Conservation (phyloP, 2,329 filamentous ascomycete species). For the Laburnicola sp. region DNA sequence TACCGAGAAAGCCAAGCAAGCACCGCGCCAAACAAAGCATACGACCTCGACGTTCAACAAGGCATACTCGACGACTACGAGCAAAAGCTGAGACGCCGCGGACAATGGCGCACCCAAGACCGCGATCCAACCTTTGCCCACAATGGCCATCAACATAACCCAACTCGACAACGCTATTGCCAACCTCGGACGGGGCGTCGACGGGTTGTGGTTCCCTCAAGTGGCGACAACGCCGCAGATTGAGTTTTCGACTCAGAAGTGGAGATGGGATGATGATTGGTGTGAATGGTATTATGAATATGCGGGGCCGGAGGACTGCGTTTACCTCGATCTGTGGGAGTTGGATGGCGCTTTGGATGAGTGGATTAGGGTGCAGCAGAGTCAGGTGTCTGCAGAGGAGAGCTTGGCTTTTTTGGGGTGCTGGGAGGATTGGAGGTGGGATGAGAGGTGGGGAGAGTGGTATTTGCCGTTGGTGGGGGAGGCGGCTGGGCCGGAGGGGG, state of each 20-base stretch:
- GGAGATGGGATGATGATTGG: background rate
- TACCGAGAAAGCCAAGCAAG: background rate
- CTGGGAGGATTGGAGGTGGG: constrained; percentile 28
- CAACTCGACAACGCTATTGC: background rate
- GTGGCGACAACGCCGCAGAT: background rate
- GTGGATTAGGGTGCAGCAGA: background rate
- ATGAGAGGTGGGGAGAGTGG: constrained; percentile 20
- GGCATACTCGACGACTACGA: background rate
- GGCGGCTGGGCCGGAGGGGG: background rate
- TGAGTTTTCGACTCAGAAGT: background rate
- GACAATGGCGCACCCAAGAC: background rate
- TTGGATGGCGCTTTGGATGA: background rate
- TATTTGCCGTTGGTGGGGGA: constrained; percentile 13
- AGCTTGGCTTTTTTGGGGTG: constrained; percentile 16
- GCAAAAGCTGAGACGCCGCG: background rate
- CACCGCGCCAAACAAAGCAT: background rate
- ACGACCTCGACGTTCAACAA: background rate
- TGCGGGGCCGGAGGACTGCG: no score
- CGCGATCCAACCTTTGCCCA: background rate
- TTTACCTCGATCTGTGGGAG: background rate
- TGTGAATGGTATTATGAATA: background rate
- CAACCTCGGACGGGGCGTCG: background rate
- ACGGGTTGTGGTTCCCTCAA: background rate
- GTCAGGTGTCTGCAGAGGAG: constrained; percentile 1
- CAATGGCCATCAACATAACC: background rate